A percentile compares a stretch with the other conserved stretches of the same genome.
Conservation (phyloP, 169 alveolate genomes). For the Cystoisospora suis region DNA sequence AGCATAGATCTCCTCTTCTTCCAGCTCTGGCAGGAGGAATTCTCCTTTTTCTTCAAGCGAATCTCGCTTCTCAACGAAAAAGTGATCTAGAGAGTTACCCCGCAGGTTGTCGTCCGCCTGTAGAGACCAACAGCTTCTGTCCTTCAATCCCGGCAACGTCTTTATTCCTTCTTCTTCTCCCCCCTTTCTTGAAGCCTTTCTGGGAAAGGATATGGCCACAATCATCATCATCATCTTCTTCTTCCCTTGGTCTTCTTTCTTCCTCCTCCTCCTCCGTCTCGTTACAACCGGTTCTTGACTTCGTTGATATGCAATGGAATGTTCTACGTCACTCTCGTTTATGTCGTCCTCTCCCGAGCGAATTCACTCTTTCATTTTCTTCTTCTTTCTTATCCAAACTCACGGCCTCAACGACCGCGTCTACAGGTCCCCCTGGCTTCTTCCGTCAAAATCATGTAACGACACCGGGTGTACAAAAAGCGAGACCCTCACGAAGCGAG, state of each 20-base stretch:
- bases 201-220: neutral
- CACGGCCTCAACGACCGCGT: no score
- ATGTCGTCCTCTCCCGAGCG: neutral
- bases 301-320: neutral
- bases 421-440: no score
- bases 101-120: neutral
- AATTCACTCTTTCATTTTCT: neutral
- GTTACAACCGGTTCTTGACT: neutral
- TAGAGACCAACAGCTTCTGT: neutral
- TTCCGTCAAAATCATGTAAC: no score
- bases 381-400: neutral
- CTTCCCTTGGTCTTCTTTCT: no score
- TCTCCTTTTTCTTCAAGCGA: neutral
- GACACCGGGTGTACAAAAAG: no score
- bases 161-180: neutral
- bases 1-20: neutral
- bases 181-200: neutral
- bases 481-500: no score
- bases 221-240: no score
- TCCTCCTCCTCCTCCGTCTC: neutral
- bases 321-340: neutral
- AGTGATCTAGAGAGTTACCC: neutral
- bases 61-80: no score
- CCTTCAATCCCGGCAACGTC: neutral
- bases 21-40: neutral